phyloP scores from a whole-genome alignment of 2,329 filamentous ascomycete species.

The Capronia coronata region DNA sequence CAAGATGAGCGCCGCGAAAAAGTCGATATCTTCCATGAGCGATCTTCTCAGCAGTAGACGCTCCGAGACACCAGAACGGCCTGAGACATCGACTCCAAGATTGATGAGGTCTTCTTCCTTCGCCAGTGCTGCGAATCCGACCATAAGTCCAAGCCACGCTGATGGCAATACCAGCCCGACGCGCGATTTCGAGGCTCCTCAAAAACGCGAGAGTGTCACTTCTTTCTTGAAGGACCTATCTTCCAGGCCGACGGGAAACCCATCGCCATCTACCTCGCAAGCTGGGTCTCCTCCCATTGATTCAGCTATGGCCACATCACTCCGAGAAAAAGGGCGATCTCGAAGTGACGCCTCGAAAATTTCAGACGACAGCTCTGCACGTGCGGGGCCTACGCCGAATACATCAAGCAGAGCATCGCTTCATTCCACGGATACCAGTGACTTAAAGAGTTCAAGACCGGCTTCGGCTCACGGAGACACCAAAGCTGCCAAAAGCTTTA shows the following conservation, averaged over 20 bases:
- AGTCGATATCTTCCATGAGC: slow-evolving; percentile 21
- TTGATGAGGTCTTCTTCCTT: slow-evolving; percentile 58
- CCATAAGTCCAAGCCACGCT: slow-evolving; percentile 60
- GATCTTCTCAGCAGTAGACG: slow-evolving; percentile 26
- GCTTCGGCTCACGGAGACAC: slow-evolving; percentile 12
- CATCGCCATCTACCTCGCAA: slow-evolving; percentile 47
- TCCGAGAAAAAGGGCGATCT: slow-evolving; percentile 31
- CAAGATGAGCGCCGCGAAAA: slow-evolving; percentile 35
- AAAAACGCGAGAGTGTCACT: slow-evolving; percentile 54
- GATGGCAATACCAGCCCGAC: slow-evolving; percentile 58
- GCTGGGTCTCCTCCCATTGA: slow-evolving; percentile 39
- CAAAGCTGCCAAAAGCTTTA: slow-evolving; percentile 13
- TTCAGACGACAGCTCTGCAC: slow-evolving; percentile 32
- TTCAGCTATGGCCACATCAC: slow-evolving; percentile 33
- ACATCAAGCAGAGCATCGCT: slow-evolving; percentile 22
- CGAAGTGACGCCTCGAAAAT: slow-evolving; percentile 49
- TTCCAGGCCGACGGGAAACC: slow-evolving; percentile 48
- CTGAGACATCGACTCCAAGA: slow-evolving; percentile 39
- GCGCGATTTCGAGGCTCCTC: slow-evolving; percentile 49
- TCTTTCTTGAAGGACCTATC: slow-evolving; percentile 61
- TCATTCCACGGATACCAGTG: slow-evolving; percentile 24
- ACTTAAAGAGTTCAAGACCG: slow-evolving; percentile 9
- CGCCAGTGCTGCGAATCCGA: slow-evolving; percentile 55
- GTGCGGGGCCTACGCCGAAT: slow-evolving; percentile 22
- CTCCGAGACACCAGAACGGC: slow-evolving; percentile 26